Evolutionary conservation across 163 green algal species (phyloP), one percentile per base, ranked within the genome.

Genomic region (Volvox carteri): DNA sequence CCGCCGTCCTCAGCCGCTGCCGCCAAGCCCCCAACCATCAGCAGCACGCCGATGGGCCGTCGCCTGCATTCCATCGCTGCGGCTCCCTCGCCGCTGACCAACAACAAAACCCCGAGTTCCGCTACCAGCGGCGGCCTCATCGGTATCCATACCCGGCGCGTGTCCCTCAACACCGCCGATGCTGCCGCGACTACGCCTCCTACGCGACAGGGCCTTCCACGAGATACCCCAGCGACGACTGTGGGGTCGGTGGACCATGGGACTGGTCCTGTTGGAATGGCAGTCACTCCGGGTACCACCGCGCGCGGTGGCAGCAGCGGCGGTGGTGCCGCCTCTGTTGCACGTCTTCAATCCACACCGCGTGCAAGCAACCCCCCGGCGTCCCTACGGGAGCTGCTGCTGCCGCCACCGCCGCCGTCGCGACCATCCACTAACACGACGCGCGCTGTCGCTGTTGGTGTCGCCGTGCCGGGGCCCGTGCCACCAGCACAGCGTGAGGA

Each of bases 331-430:
- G 25, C 73, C 7, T 18, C 37, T 5, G 35, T 16, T 19, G 56
- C 70, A 54, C 70, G 39, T 14, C 2, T 78, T 21, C n/a, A 23
- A 6, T 23, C 39, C 39, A 78, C 73, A 18, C 28, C 41, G 25
- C 73, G 73, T 11, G 8, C 46, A 8, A 46, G 42, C 44, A n/a
- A 16, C 50, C 48, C 75, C 4, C 48, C 75, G 11, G 46, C 48
- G 11, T 84, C 75, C 2, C 46, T 84, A 0, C 75, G 75, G 19
- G 50, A 70, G 12, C 75, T 84, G 75, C 75, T 84, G 1, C 75
- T 65, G 9, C 25, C 73, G 30, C 75, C 1, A 25, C 46, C 25
- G 73, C 46, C 44, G 42, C 41, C 23, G n/a, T 42, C 73, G 73
- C 70, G 37, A 3, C 25, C 73, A 28, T n/a, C n/a, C n/a, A n/a